phyloP scores from a whole-genome alignment of 108 stramenopile species.

The Pseudonitzschia multistriata region DNA sequence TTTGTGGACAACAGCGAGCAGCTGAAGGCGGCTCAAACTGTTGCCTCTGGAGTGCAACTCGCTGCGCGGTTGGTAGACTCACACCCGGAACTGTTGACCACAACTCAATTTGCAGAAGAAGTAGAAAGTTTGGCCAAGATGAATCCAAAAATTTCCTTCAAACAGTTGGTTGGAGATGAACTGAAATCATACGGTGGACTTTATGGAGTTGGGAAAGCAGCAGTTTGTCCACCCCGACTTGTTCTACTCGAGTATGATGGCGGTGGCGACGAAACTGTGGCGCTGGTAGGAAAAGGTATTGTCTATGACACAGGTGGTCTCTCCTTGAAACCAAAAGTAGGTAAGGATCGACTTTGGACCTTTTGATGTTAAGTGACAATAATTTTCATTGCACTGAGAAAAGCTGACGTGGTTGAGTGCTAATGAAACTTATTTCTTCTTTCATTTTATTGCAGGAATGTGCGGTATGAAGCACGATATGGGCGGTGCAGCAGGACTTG shows the following conservation, averaged over 20 bases:
- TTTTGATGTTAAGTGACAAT: neutral
- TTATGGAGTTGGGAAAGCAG: constrained; percentile 86
- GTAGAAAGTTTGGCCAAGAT: constrained; percentile 29
- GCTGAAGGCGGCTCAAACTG: constrained; percentile 26
- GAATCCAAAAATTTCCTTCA: constrained; percentile 27
- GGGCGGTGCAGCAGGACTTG: constrained; percentile 84
- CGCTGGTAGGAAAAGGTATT: constrained; percentile 87
- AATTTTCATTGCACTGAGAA: neutral
- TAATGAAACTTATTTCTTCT: neutral
- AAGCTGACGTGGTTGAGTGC: neutral
- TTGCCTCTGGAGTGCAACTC: constrained; percentile 53
- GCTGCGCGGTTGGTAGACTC: constrained; percentile 75
- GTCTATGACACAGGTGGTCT: constrained; percentile 89
- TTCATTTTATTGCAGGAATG: constrained; percentile 29
- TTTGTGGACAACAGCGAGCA: constrained; percentile 10
- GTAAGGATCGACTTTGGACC: neutral
- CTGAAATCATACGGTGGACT: constrained; percentile 54
- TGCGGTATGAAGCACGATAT: constrained; percentile 63
- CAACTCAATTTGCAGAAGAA: constrained; percentile 50
- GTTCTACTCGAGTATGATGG: constrained; percentile 64
- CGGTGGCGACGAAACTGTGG: constrained; percentile 42
- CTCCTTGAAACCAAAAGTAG: constrained; percentile 49
- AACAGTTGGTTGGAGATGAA: constrained; percentile 52
- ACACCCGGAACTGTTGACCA: constrained; percentile 61
- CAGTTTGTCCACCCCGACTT: constrained; percentile 74